Base-by-base conservation (phyloP, 2,329 filamentous ascomycete genomes). In the Apiospora pterosperma region DNA sequence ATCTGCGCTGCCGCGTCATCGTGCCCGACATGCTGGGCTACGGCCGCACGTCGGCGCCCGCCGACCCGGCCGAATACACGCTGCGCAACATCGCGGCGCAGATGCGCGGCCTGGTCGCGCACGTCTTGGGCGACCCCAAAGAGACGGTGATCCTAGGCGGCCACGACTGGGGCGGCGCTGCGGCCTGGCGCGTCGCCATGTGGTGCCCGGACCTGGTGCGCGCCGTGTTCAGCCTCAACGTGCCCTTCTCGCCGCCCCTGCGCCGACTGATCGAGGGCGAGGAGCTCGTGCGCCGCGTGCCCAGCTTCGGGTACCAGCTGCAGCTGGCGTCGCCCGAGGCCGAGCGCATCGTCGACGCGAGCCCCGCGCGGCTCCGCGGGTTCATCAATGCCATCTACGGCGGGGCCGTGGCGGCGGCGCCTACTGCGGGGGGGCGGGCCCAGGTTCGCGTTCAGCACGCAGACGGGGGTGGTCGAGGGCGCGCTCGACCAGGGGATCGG, bases 271-370 rank as follows among this genome's bases (percentile, higher is more conserved):
- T 85, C 19, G 80, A 88, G 1, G 79, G 90, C 2, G 85, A 90
- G 71, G 78, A 85, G n/a, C 67, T 91, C 34, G 85, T 91, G 55
- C 73, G 82, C 63, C 72, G 75, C 23, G 70, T 92, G 44, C 88
- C 89, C 52, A 90, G 91, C 72, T 95, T 96, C 74, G 83, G 79
- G 16, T 99, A 99, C 77, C 95, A 97, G 81, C 75, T 96, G 58
- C 92, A 97, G 69, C 85, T 97, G 62, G 85, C 84, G 1, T 88
- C 89, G 23, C 87, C 88, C 0, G 88, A 90, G 19, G 79, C 93
- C 10, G 88, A 95, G 62, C 76, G 76, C 16, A 79, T 89, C 59
- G 82, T 84, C 28, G 86, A 85, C 36, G 82, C 85, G 71, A 69
- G 68, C 44, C 69, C 72, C 16, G 84, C 85, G 60, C 84, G 86